These are phyloP conservation scores for Paspalum vaginatum DNA, from an alignment of 176 grass and related monocot species.

Conservation along the genomic window DNA sequence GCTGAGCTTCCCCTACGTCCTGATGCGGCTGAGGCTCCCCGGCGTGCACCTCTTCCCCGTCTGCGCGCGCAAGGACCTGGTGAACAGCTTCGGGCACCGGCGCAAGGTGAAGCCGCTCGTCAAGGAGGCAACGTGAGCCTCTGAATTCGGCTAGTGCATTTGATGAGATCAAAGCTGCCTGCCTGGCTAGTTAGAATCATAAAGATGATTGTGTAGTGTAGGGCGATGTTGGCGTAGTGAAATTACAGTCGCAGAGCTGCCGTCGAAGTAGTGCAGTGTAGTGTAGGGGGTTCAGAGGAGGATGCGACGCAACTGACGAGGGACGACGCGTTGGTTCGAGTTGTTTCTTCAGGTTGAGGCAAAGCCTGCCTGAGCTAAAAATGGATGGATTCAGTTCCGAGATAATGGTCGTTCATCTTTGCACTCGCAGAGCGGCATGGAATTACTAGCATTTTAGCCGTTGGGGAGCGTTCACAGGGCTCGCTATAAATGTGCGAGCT, in stretches of 20 bases:
- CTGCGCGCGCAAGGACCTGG: constrained; percentile 79
- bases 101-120: constrained; percentile 83
- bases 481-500: not conserved
- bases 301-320: no score
- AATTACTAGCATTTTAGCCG: not conserved
- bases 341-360: no score
- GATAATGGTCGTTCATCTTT: not conserved
- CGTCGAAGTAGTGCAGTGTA: not conserved
- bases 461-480: not conserved
- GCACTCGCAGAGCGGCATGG: not conserved
- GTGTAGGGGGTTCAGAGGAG: not conserved
- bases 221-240: constrained; percentile 12
- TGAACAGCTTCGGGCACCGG: constrained; percentile 74
- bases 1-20: constrained; percentile 88
- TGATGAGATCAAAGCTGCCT: not conserved
- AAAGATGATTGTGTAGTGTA: not conserved
- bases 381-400: not conserved
- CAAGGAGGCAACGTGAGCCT: constrained; percentile 46
- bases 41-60: constrained; percentile 85
- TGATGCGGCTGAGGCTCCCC: constrained; percentile 54
- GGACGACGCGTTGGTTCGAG: no score
- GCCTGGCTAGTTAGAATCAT: not conserved
- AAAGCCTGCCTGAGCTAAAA: not conserved
- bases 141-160: not conserved
- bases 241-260: not conserved